Evolutionary conservation across 352 stramenopile genomes (phyloP), one percentile per base, ranked within the genome.

Genomic region (Phytophthora podocarpi): DNA sequence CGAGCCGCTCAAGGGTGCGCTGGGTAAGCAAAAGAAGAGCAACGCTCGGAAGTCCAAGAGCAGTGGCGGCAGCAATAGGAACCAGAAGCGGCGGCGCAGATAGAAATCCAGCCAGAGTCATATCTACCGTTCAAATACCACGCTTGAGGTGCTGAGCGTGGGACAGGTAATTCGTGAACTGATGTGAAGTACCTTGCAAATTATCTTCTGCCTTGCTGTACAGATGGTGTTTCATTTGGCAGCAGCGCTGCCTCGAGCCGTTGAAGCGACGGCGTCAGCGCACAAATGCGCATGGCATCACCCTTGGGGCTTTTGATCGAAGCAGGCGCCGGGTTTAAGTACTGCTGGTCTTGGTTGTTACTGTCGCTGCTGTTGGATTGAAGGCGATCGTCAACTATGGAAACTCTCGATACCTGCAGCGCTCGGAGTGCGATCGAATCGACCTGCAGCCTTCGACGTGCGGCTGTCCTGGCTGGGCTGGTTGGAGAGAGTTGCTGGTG

Each of bases 1-100:
- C 26, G 78, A 90, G 50, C 78, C 82, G 10, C 60, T 91, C 2
- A 87, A 89, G 41, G 67, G 56, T n/a, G 65, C 54, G 1, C 51
- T 82, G 31, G 57, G 59, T 10, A 78, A 87, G 36, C 59, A 76
- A 5, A 76, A 74, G n/a, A 74, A 76, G 41, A 66, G 59, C 35
- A 67, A 57, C 16, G 62, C 63, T 21, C 53, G 50, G 13, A 68
- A 67, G 37, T 70, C 53, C 23, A 67, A 74, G 41, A 82, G 58
- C 54, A 74, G 49, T 40, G 48, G 59, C 24, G 50, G 50, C 7
- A 78, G 52, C 59, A 67, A 52, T 28, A 72, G 66, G 39, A 78
- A 50, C 48, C 73, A 83, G 48, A 90, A 90, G 63, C 63, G 73
- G 15, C 68, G 80, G 27, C 64, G 80, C 40, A 73, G 64, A 54